Evolutionary conservation across 768 basidiomycete species (phyloP).

Genomic region (Paxillus ammoniavirescens): DNA sequence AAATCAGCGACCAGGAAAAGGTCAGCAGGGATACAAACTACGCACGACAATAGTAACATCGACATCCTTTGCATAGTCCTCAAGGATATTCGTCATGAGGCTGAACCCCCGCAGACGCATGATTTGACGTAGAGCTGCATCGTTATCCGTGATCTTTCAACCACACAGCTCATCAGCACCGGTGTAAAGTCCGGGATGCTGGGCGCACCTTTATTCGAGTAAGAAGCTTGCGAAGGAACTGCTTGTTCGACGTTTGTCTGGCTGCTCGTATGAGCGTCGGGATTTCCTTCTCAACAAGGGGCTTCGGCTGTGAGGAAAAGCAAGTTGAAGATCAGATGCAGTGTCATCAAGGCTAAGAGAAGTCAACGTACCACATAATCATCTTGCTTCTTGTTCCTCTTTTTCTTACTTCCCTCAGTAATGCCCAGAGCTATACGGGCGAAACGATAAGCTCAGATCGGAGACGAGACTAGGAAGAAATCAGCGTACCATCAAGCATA

Average conservation of each 20-base stretch:
- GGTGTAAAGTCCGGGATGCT: neutral
- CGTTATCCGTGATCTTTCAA: constrained; percentile 79
- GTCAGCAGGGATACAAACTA: constrained; percentile 4
- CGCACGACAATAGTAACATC: constrained; percentile 73
- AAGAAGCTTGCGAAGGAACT: constrained; percentile 79
- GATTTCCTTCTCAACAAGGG: constrained; percentile 75
- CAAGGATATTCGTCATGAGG: constrained; percentile 85
- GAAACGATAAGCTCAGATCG: neutral
- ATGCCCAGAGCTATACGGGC: constrained; percentile 80
- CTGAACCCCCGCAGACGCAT: constrained; percentile 93
- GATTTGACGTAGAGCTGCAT: constrained; percentile 72
- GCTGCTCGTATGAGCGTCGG: constrained; percentile 91
- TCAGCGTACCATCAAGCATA: constrained; percentile 75
- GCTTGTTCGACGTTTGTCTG: constrained; percentile 80
- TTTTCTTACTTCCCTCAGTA: constrained; percentile 85
- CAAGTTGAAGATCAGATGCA: neutral
- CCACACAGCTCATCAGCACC: neutral
- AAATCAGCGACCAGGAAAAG: neutral
- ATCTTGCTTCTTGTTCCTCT: constrained; percentile 88
- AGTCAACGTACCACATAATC: constrained; percentile 71
- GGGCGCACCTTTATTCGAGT: constrained; percentile 75
- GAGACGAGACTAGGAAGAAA: neutral
- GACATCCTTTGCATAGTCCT: constrained; percentile 67
- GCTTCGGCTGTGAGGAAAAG: constrained; percentile 58
- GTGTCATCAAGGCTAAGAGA: neutral